Conservation (phyloP, 2,329 filamentous ascomycete species). For the Colletotrichum agaves region DNA sequence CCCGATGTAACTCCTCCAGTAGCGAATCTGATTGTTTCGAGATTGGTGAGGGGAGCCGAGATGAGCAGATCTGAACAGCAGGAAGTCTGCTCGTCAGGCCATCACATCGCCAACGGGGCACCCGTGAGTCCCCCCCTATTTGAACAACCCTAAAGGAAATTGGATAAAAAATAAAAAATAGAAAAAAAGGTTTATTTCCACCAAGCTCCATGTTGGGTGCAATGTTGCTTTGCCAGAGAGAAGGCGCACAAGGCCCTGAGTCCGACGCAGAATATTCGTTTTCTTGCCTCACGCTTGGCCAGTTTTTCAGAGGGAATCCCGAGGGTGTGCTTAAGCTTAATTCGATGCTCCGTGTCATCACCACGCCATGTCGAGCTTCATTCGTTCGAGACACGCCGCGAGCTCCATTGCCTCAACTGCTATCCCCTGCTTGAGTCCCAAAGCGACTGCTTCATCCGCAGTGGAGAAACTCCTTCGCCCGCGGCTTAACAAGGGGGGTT, state of each 20-base stretch:
- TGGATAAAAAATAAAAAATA: too few relatives aligned
- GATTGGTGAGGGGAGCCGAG: background rate
- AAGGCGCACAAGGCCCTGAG: slow-evolving; percentile 19
- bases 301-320: slow-evolving; percentile 24
- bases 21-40: background rate
- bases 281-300: slow-evolving; percentile 15
- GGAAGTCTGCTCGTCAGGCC: slow-evolving; percentile 22
- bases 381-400: slow-evolving; percentile 24
- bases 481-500: slow-evolving; percentile 18
- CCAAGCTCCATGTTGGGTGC: background rate
- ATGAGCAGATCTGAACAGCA: slow-evolving; percentile 7
- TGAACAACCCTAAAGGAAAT: too few relatives aligned
- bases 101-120: background rate
- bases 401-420: slow-evolving; percentile 7
- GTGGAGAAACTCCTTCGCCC: slow-evolving; percentile 7
- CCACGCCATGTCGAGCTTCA: slow-evolving; percentile 27
- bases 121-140: background rate
- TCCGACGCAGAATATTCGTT: slow-evolving; percentile 3
- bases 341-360: slow-evolving; percentile 36
- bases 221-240: background rate
- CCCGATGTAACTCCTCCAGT: too few relatives aligned
- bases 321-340: slow-evolving; percentile 38
- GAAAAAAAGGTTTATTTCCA: background rate
- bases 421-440: slow-evolving; percentile 22
- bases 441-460: slow-evolving; percentile 28